Evolutionary conservation across 768 basidiomycete species (phyloP).

Genomic region (Suillus luteus): DNA sequence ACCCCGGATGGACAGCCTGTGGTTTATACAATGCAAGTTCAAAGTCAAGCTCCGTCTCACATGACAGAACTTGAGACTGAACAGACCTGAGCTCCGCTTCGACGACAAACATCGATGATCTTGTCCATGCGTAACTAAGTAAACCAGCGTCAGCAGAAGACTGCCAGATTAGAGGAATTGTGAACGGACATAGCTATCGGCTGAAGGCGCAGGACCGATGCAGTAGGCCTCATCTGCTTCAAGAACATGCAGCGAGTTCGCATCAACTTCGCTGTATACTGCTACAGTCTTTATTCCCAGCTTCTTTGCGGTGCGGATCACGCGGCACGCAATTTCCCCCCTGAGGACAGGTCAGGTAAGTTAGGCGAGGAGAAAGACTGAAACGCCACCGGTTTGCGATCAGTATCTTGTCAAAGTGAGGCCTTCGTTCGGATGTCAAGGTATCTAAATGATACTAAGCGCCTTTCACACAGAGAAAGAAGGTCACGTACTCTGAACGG

Average conservation of each 20-base stretch:
- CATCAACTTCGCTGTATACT: conserved; percentile 88
- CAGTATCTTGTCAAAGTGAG: conserved; percentile 88
- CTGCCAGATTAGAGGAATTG: background rate
- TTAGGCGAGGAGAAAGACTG: background rate
- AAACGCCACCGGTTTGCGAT: conserved; percentile 78
- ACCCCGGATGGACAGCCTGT: conserved; percentile 93
- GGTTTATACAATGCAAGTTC: conserved; percentile 11
- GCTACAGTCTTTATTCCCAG: conserved; percentile 91
- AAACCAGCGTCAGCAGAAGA: conserved; percentile 9
- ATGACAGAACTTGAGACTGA: conserved; percentile 9
- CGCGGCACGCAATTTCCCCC: conserved; percentile 95
- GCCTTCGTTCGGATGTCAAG: conserved; percentile 30
- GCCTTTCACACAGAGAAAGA: background rate
- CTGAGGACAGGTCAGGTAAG: conserved; percentile 39
- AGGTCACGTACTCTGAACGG: conserved; percentile 20
- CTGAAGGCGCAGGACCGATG: conserved; percentile 88
- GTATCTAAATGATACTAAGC: background rate
- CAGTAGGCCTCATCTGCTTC: conserved; percentile 91
- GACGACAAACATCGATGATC: conserved; percentile 80
- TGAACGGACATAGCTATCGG: conserved; percentile 81
- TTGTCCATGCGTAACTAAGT: conserved; percentile 80
- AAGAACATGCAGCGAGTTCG: conserved; percentile 76
- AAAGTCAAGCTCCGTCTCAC: conserved; percentile 4
- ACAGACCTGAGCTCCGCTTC: conserved; percentile 81
- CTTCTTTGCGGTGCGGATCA: conserved; percentile 86